phyloP scores from a whole-genome alignment of 2,329 filamentous ascomycete genomes.

The Ilyonectria sp. region DNA sequence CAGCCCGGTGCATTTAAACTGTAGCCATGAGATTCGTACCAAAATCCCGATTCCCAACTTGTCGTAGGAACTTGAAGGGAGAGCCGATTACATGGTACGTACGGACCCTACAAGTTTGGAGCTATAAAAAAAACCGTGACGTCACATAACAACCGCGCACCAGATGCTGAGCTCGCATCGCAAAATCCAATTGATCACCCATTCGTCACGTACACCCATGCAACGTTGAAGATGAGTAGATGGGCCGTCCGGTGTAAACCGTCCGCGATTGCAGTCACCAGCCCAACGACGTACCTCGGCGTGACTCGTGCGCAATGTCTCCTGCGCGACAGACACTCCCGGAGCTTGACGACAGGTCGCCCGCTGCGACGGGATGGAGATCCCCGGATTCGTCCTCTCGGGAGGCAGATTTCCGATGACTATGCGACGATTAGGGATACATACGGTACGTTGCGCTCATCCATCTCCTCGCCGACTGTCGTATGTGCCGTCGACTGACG shows the following conservation, averaged over 20 bases:
- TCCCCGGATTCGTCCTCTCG: conserved; percentile 59
- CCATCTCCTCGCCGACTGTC: background rate
- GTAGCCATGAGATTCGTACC: too few species aligned
- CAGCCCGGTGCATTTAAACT: too few species aligned
- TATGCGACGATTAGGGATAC: conserved; percentile 61
- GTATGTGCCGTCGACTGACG: background rate
- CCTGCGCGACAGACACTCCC: conserved; percentile 5
- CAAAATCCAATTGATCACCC: conserved; percentile 14
- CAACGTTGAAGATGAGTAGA: conserved; percentile 40
- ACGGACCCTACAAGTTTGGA: too few species aligned
- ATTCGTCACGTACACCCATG: conserved; percentile 19
- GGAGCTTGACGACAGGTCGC: conserved; percentile 33
- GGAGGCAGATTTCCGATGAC: conserved; percentile 61
- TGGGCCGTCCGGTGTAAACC: conserved; percentile 36
- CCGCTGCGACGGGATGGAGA: conserved; percentile 48
- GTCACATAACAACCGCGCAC: conserved; percentile 33
- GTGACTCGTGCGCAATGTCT: conserved; percentile 24
- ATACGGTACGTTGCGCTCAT: conserved; percentile 56
- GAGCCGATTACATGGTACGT: too few species aligned
- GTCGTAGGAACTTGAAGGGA: too few species aligned
- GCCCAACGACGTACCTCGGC: background rate
- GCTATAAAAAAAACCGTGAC: conserved; percentile 35
- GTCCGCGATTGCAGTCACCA: conserved; percentile 7
- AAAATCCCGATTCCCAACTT: too few species aligned
- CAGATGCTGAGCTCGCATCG: conserved; percentile 15